Evolutionary conservation across 1,284 basidiomycete genomes (phyloP), one percentile per base, ranked within the genome.

Genomic region (Thecaphora frezii): DNA sequence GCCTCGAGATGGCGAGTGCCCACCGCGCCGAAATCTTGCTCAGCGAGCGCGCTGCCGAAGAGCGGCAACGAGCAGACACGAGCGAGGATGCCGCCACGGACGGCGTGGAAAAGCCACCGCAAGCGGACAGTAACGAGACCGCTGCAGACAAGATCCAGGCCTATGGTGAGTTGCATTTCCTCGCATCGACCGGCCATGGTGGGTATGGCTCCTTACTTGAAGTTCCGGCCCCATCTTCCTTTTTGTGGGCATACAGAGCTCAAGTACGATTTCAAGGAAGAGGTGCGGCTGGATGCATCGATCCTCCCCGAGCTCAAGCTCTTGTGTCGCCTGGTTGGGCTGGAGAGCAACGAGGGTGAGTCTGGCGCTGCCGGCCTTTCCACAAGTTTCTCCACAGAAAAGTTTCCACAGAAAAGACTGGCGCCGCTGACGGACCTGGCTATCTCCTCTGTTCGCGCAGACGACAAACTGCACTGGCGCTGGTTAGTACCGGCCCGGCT

Each of bases 291-390:
- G 3, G 74, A 76, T 23, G 68, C 67, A 5, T 69, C 70, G 26
- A 44, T 54, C 22, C 40, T 69, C 36, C 72, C 75, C 0, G 67
- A 67, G 44, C 60, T 76, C 51, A 77, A 77, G 57, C 53, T 78
- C 25, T 66, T 78, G 3, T 74, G 72, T 49, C 72, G 74, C 19
- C 61, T 77, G 13, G 64, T 71, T 0, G 73, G 70, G 23, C 46
- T 77, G 18, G 56, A 71, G 43, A 55, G 57, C 16, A 51, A 73
- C 44, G 58, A 70, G 3, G 51, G 46, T 26, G 22, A 41, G 44
- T 39, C 18, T 14, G 4, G 7, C 18, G 12, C 4, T 36, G 8
- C 7, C 14, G 7, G 28, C 8, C 28, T 30, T 8, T 30, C 28
- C 14, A 14, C 28, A 30, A 14, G 8, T 7, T 14, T 30, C 8